phyloP scores from a whole-genome alignment of 108 stramenopile species.

The Fistulifera pelliculosa region DNA sequence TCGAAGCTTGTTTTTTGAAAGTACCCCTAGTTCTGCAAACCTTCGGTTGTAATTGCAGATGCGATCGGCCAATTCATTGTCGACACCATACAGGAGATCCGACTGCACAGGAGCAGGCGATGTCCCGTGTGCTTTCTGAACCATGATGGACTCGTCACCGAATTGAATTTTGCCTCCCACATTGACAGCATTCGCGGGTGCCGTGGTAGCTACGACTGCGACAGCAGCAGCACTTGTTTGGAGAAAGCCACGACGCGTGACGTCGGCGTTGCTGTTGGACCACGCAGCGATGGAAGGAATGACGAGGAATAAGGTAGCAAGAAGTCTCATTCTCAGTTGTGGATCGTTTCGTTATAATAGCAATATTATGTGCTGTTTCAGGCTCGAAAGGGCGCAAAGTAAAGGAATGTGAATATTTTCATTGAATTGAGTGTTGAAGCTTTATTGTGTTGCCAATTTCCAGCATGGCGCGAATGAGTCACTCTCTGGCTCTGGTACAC shows the following conservation, averaged over 20 bases:
- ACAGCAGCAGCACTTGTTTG: not conserved
- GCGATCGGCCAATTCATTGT: slow-evolving; percentile 47
- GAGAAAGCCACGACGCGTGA: not conserved
- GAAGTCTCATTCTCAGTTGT: no score
- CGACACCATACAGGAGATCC: slow-evolving; percentile 48
- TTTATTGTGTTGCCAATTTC: no score
- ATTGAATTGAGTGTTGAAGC: no score
- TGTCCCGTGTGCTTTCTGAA: slow-evolving; percentile 65
- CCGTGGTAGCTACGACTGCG: not conserved
- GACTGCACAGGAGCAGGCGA: slow-evolving; percentile 47
- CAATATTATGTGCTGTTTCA: no score
- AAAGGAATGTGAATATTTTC: no score
- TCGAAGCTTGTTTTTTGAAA: slow-evolving; percentile 56
- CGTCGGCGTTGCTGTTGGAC: not conserved
- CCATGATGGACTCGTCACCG: slow-evolving; percentile 48
- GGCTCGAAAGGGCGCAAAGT: no score
- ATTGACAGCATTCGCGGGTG: not conserved
- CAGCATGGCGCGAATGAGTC: no score
- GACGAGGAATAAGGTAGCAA: no score
- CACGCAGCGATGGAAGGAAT: not conserved
- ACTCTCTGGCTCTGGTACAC: no score
- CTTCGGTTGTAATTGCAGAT: slow-evolving; percentile 79
- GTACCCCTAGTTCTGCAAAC: slow-evolving; percentile 82
- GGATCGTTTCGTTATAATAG: no score
- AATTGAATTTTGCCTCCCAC: slow-evolving; percentile 6